Evolutionary conservation across 164 flowering plant species (phyloP).

Genomic region (Saururus chinensis): DNA sequence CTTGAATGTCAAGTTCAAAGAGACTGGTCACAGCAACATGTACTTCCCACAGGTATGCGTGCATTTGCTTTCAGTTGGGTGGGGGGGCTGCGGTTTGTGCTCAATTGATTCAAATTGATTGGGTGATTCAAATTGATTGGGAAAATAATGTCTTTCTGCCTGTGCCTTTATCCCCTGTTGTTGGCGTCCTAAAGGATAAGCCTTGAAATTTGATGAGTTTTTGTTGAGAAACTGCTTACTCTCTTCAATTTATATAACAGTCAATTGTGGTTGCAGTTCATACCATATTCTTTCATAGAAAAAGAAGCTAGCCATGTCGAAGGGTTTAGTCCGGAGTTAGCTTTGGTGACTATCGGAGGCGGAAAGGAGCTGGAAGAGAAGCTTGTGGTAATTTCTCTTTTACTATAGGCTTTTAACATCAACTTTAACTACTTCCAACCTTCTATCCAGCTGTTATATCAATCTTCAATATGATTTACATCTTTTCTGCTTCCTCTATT

Average conservation of each 20-base stretch:
- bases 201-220: too few relatives aligned
- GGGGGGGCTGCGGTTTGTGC: too few relatives aligned
- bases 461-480: not conserved
- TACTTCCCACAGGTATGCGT: constrained; percentile 82
- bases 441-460: not conserved
- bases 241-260: not conserved
- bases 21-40: constrained; percentile 96
- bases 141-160: too few relatives aligned
- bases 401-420: too few relatives aligned
- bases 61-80: too few relatives aligned
- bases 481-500: constrained; percentile 29
- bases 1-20: constrained; percentile 91
- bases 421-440: not conserved
- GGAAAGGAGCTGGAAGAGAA: constrained; percentile 98
- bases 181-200: too few relatives aligned
- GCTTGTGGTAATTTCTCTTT: constrained; percentile 68
- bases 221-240: too few relatives aligned
- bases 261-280: constrained; percentile 49
- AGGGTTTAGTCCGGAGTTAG: constrained; percentile 97
- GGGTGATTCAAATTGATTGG: too few relatives aligned
- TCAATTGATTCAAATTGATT: too few relatives aligned
- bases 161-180: too few relatives aligned
- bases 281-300: constrained; percentile 94
- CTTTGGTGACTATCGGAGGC: constrained; percentile 93
- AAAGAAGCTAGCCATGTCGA: constrained; percentile 99